Conservation (phyloP, 371 early-diverging fungal species). For the Mucor mucedo region DNA sequence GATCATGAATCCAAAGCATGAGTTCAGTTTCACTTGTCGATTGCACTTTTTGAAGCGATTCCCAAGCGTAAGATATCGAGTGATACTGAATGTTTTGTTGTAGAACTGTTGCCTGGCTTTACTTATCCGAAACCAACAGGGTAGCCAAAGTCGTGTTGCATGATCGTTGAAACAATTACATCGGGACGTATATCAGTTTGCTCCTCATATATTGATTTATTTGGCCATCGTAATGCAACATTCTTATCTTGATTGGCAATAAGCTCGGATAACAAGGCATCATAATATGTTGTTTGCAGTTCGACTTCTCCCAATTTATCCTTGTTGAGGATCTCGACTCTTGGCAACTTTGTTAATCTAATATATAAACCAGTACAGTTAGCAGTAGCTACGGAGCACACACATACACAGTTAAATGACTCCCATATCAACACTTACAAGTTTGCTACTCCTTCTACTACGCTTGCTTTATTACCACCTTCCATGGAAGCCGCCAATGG, state of each 20-base stretch:
- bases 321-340: conserved; percentile 13
- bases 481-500: conserved; percentile 19
- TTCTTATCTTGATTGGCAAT: conserved; percentile 2
- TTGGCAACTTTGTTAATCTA: conserved; percentile 14
- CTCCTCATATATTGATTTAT: conserved; percentile 17
- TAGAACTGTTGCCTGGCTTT: conserved; percentile 27
- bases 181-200: conserved; percentile 21
- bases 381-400: conserved; percentile 13
- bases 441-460: conserved; percentile 16
- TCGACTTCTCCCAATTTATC: conserved; percentile 11
- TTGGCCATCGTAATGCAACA: conserved; percentile 21
- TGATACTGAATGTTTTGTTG: conserved; percentile 27
- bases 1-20: conserved; percentile 26
- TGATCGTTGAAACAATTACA: conserved; percentile 24
- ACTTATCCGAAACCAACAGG: conserved; percentile 28
- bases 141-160: conserved; percentile 24
- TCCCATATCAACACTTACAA: conserved; percentile 13
- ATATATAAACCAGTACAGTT: conserved; percentile 13
- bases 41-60: conserved; percentile 24
- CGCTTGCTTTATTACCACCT: conserved; percentile 18
- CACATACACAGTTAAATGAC: conserved; percentile 12
- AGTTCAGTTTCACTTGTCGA: conserved; percentile 19
- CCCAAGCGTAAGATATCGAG: conserved; percentile 29
- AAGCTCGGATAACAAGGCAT: conserved; percentile 3
- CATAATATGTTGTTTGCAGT: conserved; percentile 2